These are phyloP conservation scores for Oryza australiensis DNA, from an alignment of 176 grass and related monocot species.

Conservation along the genomic window DNA sequence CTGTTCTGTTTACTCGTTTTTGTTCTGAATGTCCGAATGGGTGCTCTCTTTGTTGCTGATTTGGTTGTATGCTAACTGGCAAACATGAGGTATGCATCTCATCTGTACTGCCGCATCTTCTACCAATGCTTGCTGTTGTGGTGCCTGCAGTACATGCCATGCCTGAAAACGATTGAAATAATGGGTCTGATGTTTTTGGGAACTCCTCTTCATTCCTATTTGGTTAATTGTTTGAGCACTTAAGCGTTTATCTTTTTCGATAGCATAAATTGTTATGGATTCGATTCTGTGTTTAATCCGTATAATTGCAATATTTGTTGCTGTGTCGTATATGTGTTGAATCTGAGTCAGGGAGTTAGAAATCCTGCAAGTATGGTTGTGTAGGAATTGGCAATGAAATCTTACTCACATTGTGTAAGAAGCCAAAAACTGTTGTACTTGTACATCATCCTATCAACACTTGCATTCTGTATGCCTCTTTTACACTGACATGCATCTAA, in stretches of 20 bases:
- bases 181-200: no score
- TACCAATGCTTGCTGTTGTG: not conserved
- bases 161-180: not conserved
- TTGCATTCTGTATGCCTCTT: not conserved
- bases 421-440: not conserved
- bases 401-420: not conserved
- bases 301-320: no score
- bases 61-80: not conserved
- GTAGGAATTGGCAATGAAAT: no score
- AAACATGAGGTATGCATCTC: conserved; percentile 6
- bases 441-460: not conserved
- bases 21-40: not conserved
- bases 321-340: no score
- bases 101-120: not conserved
- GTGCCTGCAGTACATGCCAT: not conserved
- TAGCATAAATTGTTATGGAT: no score
- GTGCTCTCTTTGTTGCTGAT: not conserved
- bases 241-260: no score
- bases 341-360: not conserved
- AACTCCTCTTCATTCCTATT: no score
- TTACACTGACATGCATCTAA: not conserved
- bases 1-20: not conserved
- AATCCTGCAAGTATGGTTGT: not conserved
- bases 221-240: no score
- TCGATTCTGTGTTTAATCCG: no score